A percentile compares a stretch with the other conserved stretches of the same genome.
Conservation (phyloP, 768 basidiomycete species). For the Trametes punicea region DNA sequence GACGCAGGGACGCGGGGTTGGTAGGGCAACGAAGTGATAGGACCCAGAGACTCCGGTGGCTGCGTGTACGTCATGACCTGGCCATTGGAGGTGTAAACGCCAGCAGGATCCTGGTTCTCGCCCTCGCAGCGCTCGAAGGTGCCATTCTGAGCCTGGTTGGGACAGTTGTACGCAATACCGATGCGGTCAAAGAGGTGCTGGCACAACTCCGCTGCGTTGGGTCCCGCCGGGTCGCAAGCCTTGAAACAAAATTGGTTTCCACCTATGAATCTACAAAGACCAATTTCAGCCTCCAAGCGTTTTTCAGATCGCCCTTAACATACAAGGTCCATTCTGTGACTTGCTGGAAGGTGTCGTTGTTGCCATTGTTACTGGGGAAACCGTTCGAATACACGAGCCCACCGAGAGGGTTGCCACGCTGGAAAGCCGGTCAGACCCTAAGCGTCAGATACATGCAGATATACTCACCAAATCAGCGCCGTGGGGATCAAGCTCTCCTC, state of each 20-base stretch:
- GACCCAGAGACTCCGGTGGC: conserved; percentile 45
- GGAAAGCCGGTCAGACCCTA: background rate
- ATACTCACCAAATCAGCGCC: conserved; percentile 58
- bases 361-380: conserved; percentile 40
- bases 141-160: conserved; percentile 54
- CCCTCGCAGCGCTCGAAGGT: conserved; percentile 64
- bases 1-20: conserved; percentile 37
- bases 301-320: conserved; percentile 20
- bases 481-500: conserved; percentile 78
- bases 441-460: background rate
- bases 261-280: conserved; percentile 61
- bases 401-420: conserved; percentile 82
- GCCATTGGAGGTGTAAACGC: conserved; percentile 44
- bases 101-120: conserved; percentile 61
- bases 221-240: conserved; percentile 56
- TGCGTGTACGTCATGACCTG: conserved; percentile 42
- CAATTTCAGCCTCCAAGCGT: background rate
- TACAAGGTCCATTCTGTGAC: conserved; percentile 68
- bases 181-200: conserved; percentile 74
- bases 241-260: conserved; percentile 65
- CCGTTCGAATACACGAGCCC: conserved; percentile 63
- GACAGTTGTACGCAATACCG: conserved; percentile 72
- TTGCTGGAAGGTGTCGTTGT: conserved; percentile 47
- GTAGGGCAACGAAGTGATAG: conserved; percentile 46
- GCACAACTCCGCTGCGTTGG: conserved; percentile 54